Evolutionary conservation across 768 basidiomycete genomes (phyloP), one percentile per base, ranked within the genome.

Genomic region (Ramaria rubella): DNA sequence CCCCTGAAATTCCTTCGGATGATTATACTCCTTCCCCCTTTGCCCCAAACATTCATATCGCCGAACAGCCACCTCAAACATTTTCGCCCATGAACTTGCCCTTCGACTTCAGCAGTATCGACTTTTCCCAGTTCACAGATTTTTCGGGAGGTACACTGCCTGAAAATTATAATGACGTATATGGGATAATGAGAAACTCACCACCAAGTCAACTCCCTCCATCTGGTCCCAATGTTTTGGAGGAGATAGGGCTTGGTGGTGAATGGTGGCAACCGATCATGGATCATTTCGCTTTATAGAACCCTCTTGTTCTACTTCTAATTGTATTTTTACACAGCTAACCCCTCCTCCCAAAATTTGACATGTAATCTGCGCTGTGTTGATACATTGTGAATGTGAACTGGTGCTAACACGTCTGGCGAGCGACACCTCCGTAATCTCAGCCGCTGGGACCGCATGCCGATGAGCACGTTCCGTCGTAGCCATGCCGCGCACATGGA

Each of bases 391-490:
- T n/a, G n/a, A n/a, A n/a, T n/a, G n/a, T n/a, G n/a, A n/a, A n/a
- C 57, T 42, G 31, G 33, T 15, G 31, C 42, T 21, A 44, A 27
- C 26, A 70, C 62, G 44, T 77, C 78, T 34, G 61, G 59, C 45
- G 71, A 71, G 40, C 60, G 70, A 51, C 76, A 78, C 49, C 64
- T 74, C 15, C 75, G 76, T 63, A 80, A 71, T 55, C 73, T 87
- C 24, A 79, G 70, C 50, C 76, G 87, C 7, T 90, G 89, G 89
- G 87, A 89, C 59, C 73, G 78, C 38, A 80, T 90, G 49, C 82
- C 87, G 6, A 81, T 89, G 57, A 78, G 78, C 52, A 82, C 87
- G 12, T 89, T 89, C 75, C 79, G 86, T 29, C 80, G 84, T 45
- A 83, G 81, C 5, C 75, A 81, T 40, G 48, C 45, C 30, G 44